These are phyloP conservation scores for Aspergillus fischeri DNA, from an alignment of 2,329 filamentous ascomycete genomes.

Conservation along the genomic window DNA sequence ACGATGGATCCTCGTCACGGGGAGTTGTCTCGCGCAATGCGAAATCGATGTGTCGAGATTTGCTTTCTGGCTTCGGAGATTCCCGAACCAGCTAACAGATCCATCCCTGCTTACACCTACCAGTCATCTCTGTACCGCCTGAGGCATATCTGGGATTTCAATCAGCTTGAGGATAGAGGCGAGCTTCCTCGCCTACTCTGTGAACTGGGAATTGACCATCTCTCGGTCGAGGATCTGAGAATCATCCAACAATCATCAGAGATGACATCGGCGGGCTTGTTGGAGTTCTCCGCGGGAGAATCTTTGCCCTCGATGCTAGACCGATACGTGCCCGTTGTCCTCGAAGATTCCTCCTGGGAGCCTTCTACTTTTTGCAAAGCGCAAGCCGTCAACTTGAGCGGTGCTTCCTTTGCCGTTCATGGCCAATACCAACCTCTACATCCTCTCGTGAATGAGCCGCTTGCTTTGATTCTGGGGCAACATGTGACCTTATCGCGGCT, in stretches of 20 bases:
- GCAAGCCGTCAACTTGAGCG: conserved; percentile 20
- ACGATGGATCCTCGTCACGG: conserved; percentile 90
- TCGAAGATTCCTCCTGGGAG: conserved; percentile 28
- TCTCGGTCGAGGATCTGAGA: conserved; percentile 31
- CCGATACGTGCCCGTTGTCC: conserved; percentile 29
- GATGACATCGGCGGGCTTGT: conserved; percentile 16
- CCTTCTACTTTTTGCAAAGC: conserved; percentile 19
- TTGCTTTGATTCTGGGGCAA: conserved; percentile 24
- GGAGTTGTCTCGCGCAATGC: conserved; percentile 92
- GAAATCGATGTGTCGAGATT: conserved; percentile 89
- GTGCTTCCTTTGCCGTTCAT: conserved; percentile 23
- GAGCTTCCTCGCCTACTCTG: conserved; percentile 16
- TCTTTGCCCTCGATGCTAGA: conserved; percentile 20
- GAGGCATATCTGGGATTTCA: conserved; percentile 29
- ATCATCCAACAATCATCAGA: conserved; percentile 29
- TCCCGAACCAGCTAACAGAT: conserved; percentile 9
- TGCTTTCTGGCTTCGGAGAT: conserved; percentile 57
- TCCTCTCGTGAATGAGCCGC: conserved; percentile 38
- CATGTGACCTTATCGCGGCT: conserved; percentile 20
- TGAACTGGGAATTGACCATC: conserved; percentile 35
- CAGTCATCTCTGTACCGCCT: conserved; percentile 40
- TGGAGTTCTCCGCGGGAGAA: conserved; percentile 5
- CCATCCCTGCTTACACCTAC: conserved; percentile 33
- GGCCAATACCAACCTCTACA: conserved; percentile 33
- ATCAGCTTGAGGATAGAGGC: conserved; percentile 9